Evolutionary conservation across 305 asterid genomes (phyloP), one percentile per base, ranked within the genome.

Genomic region (Fraxinus floribunda): DNA sequence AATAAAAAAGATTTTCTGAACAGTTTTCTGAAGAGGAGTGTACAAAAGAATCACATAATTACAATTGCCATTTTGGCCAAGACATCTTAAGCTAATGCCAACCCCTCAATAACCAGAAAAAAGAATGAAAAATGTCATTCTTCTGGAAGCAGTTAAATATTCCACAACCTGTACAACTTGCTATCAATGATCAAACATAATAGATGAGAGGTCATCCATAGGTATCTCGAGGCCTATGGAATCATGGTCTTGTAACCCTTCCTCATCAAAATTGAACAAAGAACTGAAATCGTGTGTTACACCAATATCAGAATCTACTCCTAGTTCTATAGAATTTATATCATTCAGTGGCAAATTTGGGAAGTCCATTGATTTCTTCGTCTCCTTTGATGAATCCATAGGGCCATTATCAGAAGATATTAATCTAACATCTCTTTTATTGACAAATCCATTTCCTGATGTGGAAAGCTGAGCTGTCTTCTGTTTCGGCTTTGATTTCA

Each of bases 231-330:
- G 98, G 66, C 98, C 99, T 36, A 86, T 80, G 29, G 88, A 78
- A 78, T 93, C 95, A 39, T 90, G 90, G 46, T 92, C 98, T 82
- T 83, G 92, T 68, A 89, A 34, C 32, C 90, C 91, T 38, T 94
- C 98, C 70, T 88, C 95, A 1, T 94, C 99, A 74, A 94, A 96
- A 90, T 89, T 92, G 88, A 96, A 92, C 98, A 95, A 96, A 30
- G 98, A 77, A 86, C 84, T 96, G 60, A 96, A 82, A 88, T 96
- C 98, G 83, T 91, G 97, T 0, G 93, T 92, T 3, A 83, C 94
- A 41, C 90, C 97, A 10, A 85, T 86, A 76, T 92, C 99, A 13
- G 90, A 30, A 84, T 88, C 97, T 71, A 90, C 94, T 11, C 88
- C 95, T 79, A 94, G 90, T 72, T 90, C 98, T 6, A 96, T 90